Evolutionary conservation across 768 basidiomycete species (phyloP), one percentile per base, ranked within the genome.

Genomic region (Udeniomyces megalosporus): DNA sequence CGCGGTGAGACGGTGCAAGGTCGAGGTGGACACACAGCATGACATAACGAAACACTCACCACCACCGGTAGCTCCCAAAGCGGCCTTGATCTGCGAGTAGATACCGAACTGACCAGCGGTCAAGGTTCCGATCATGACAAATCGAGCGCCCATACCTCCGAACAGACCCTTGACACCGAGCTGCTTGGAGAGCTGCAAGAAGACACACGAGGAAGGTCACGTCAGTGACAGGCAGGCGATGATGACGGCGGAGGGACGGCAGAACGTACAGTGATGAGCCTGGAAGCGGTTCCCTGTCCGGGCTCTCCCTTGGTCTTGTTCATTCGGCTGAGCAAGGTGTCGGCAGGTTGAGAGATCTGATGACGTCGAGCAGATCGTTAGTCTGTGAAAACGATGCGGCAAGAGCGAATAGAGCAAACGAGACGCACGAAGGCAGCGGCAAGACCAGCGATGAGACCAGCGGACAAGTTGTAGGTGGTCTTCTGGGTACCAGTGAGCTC

Each of bases 391-490:
- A 46, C 2, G 7, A 42, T 14, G 11, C 14, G 15, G 42, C 50
- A 24, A 12, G 22, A 5, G 17, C 1, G 22, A 29, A 4, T 0
- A 44, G 24, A 10, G 22, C 12, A 24, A 22, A 8, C 17, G 38
- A 26, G 5, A 67, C 66, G 38, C 28, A 67, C 64, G 66, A 74
- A 70, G 64, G 92, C 92, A 73, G 89, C 92, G 72, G 93, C 82
- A 70, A 95, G 83, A 84, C 92, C 92, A 72, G 91, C 88, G 70
- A 93, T 82, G 75, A 93, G 85, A 78, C 91, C 91, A 64, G 88
- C 89, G 24, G 80, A 80, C 72, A 95, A 87, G 67, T 89, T 93
- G 69, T 93, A 76, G 67, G 85, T 83, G 69, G 72, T 73, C 58
- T 66, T 54, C 63, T 72, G 70, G 55, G 69, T 68, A 50, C 70